Evolutionary conservation across 306 rosid species (phyloP).

Genomic region (Morella rubra): DNA sequence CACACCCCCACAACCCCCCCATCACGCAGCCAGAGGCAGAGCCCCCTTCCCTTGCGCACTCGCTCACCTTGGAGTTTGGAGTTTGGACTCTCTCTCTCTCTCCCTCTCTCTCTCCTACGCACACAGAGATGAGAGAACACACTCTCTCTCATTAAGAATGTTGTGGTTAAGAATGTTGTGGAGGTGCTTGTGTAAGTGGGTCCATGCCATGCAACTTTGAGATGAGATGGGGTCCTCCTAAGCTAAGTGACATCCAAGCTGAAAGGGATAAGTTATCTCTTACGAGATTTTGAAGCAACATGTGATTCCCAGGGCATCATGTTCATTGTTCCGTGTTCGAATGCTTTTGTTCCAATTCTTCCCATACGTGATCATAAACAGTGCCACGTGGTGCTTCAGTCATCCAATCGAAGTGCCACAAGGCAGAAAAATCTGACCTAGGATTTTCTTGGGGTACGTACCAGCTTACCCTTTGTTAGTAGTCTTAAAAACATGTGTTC

Average conservation of each 20-base stretch:
- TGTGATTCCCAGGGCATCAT: constrained; percentile 58
- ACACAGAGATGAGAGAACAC: too few species aligned
- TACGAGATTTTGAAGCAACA: constrained; percentile 32
- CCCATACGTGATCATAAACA: constrained; percentile 25
- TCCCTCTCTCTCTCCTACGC: too few species aligned
- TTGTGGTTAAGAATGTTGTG: too few species aligned
- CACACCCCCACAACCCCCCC: constrained; percentile 20
- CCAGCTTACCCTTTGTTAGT: too few species aligned
- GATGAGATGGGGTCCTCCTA: constrained; percentile 8
- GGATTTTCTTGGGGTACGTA: not conserved
- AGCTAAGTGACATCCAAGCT: constrained; percentile 8
- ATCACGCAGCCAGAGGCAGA: constrained; percentile 14
- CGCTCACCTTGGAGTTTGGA: constrained; percentile 32
- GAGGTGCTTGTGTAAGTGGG: constrained; percentile 4
- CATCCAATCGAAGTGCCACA: constrained; percentile 1
- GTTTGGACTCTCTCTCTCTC: constrained; percentile 14
- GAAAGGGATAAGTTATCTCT: constrained; percentile 32
- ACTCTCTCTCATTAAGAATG: not conserved
- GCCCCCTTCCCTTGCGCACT: constrained; percentile 49
- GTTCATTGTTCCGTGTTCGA: constrained; percentile 34
- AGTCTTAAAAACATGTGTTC: too few species aligned
- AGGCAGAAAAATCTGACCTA: not conserved
- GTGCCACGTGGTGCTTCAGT: constrained; percentile 34
- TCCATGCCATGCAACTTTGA: not conserved
- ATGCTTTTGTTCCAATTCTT: constrained; percentile 28